Base-by-base conservation (phyloP, 192 early-diverging fungal species). In the Coemansia sp. region DNA sequence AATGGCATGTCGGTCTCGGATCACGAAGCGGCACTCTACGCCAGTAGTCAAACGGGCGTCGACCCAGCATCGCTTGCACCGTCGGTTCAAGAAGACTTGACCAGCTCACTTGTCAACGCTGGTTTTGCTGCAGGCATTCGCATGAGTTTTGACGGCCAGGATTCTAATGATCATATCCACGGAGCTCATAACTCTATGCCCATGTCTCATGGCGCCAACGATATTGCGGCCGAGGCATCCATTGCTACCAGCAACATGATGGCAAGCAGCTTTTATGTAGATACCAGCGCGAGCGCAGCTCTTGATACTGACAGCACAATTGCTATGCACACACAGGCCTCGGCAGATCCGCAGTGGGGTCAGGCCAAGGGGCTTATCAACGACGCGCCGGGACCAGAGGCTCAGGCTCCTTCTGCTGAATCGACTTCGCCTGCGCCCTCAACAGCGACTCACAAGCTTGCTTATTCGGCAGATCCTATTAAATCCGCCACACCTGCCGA, bases 21-120 rank as follows among this genome's bases (percentile, higher is more conserved):
- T 5, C 57, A 67, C 56, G 51, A 39, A 6, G 59, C 27, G 17
- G 39, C 39, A 22, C 46, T 60, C 68, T 58, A 58, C 32, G 61
- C 56, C 24, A 53, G 62, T 33, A 56, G 59, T 23, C 64, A 61
- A 0, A 66, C 27, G 27, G 51, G 52, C 20, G 46, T 60, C n/a
- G 59, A 57, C 30, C 33, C 58, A 8, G 39, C 64, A 19, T 22
- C 64, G 30, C 32, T 57, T 17, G 54, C 36, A n/a, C 60, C 65
- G 30, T n/a, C 55, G 5, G 65, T 39, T 14, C 57, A 64, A 17
- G 21, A 20, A 52, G 62, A 72, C 25, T 39, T 72, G 58, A 23
- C 70, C n/a, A 56, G 55, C 57, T 74, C 72, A 51, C 52, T 74
- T 17, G 67, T 65, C 27, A 58, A 68, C 8, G 75, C 75, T 22